phyloP scores from a whole-genome alignment of 192 early-diverging fungal genomes.

The Coemansia sp. region DNA sequence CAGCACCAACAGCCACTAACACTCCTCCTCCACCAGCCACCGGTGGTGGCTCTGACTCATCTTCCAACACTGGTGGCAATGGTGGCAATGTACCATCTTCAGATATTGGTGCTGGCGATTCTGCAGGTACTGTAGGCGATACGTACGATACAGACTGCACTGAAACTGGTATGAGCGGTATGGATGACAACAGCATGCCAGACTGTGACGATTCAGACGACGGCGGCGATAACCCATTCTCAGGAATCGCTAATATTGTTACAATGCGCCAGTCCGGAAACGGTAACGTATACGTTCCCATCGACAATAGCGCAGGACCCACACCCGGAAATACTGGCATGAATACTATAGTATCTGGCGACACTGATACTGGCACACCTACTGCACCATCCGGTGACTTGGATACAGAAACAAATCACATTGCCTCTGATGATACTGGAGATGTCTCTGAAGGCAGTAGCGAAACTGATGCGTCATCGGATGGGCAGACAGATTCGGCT shows the following conservation, averaged over 20 bases:
- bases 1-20: not conserved
- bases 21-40: not conserved
- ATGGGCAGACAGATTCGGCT: not conserved
- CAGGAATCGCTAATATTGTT: not conserved
- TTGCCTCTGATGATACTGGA: not conserved
- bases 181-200: not conserved
- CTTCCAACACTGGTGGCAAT: not conserved
- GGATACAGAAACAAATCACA: not conserved
- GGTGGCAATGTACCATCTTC: too few species aligned
- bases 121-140: too few species aligned
- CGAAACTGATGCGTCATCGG: not conserved
- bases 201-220: not conserved
- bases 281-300: not conserved
- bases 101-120: too few species aligned
- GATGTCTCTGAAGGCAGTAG: not conserved
- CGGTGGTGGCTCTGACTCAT: not conserved
- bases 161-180: not conserved
- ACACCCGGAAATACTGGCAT: not conserved
- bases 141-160: too few species aligned
- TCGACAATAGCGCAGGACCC: not conserved
- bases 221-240: not conserved
- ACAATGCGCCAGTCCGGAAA: not conserved
- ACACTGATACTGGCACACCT: not conserved
- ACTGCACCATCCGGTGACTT: not conserved
- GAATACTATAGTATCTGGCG: not conserved